Evolutionary conservation across 208 protist species (phyloP), one percentile per base, ranked within the genome.

Genomic region (Trypanosoma conorhini): DNA sequence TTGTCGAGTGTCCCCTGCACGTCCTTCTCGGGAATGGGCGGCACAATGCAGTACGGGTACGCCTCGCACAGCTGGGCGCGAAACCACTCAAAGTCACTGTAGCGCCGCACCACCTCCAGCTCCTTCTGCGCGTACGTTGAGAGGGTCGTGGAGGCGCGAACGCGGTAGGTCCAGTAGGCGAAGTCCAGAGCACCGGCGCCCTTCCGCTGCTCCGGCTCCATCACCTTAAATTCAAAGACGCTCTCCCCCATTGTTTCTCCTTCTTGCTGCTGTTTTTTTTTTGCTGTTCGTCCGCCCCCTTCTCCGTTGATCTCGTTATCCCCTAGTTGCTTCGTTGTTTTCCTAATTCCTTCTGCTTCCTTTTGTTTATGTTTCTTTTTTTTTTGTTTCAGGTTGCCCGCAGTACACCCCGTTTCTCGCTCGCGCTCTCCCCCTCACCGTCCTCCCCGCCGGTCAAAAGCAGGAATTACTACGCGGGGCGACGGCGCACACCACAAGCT

Each of bases 1-100:
- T 71, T 83, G 33, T 82, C 68, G 52, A 97, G 55, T 40, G 87
- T 89, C 26, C 88, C 88, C 54, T 83, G 70, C 51, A 94, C 65
- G 33, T 93, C 88, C 82, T 98, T 98, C 72, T 93, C 87, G 0
- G 94, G 94, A 30, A 98, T 87, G 17, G 92, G 92, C 12, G 94
- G 92, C 19, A 95, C 70, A 42, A 98, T 88, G 70, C 88, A 93
- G 70, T 80, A 91, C 70, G 86, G 90, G 54, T 88, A 88, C 50
- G 60, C 50, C 26, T 81, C 84, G 28, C 69, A 70, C 17, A 98
- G 77, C 67, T 88, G 84, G 8, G 76, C 72, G 38, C 89, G 85
- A 24, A 98, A 80, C 67, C 81, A 74, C 63, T 92, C 86, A 62
- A 98, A 98, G 78, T 98, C 94, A 52, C 76, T 91, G 76, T 97